Base-by-base conservation (phyloP, 495 filamentous ascomycete species). In the Penicillium waksmanii region DNA sequence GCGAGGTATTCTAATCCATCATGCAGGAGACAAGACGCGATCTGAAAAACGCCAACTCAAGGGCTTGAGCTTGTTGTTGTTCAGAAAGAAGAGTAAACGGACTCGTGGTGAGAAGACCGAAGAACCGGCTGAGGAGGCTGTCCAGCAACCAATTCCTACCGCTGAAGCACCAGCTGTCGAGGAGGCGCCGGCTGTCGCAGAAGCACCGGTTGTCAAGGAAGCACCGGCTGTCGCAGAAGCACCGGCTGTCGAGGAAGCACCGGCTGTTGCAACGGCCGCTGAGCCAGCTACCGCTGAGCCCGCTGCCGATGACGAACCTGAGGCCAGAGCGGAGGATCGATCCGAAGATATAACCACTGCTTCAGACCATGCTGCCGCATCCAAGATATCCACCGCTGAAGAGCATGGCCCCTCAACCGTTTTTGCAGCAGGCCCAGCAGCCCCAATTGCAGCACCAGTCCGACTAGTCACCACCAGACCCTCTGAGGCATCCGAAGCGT, bases 11-110 rank as follows among this genome's bases (percentile, higher is more conserved):
- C 36, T 38, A 27, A 48, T 3, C 11, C 46, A 27, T n/a, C 11
- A 48, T 46, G 18, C 76, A 72, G 60, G 11, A 65, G 36, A 81
- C 83, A n/a, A 73, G 80, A 66, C 76, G 87, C 66, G 84, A 78
- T 62, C 76, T 70, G 15, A 80, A 46, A 78, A 70, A 58, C 61
- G 62, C 12, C 60, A 72, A 25, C 50, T 46, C 47, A 71, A 63
- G 5, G 62, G 71, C 15, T 64, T 69, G 7, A 74, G 71, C 53
- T 51, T 63, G 15, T 68, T 72, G 55, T 49, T 66, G 17, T 73
- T 70, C 66, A 68, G 66, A 53, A 70, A 53, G 51, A 73, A 70
- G 55, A 67, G 68, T 19, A 75, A 66, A 44, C 64, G 62, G 19
- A 46, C 19, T 38, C 57, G 56, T 6, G 40, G 36, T 25, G 43